Evolutionary conservation across 768 basidiomycete species (phyloP).

Genomic region (Amylocystis lapponica): DNA sequence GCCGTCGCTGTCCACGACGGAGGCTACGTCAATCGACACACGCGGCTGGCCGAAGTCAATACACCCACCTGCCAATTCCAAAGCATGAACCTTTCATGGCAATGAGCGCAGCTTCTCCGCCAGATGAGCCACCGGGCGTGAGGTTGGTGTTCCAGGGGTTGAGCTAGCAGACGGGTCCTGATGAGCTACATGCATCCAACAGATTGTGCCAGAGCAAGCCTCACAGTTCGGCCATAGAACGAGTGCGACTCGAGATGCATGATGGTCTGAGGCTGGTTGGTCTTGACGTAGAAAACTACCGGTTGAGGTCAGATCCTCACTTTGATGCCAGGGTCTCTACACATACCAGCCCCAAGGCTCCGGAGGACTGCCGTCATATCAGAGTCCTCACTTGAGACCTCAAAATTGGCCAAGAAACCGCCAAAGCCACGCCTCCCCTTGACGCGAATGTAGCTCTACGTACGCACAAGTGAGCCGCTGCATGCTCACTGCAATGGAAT

Average conservation of each 20-base stretch:
- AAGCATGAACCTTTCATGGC: constrained; percentile 54
- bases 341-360: background rate
- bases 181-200: constrained; percentile 54
- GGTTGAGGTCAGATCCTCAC: no score
- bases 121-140: constrained; percentile 59
- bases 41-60: no score
- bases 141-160: constrained; percentile 55
- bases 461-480: no score
- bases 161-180: constrained; percentile 35
- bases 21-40: no score
- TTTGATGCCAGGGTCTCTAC: no score
- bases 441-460: background rate
- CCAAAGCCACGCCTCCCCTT: background rate
- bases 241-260: constrained; percentile 42
- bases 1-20: constrained; percentile 34
- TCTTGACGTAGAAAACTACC: constrained; percentile 41
- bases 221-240: constrained; percentile 46
- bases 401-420: background rate
- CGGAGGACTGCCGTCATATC: background rate
- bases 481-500: no score
- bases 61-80: constrained; percentile 46
- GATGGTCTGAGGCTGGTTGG: constrained; percentile 72
- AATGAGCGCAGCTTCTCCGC: constrained; percentile 61
- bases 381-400: background rate
- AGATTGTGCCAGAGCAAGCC: constrained; percentile 55